Percentiles rank a stretch among this genome's conserved stretches.
These are phyloP conservation scores for Willaertia magna DNA, from an alignment of 208 protist species.

Conservation along the genomic window DNA sequence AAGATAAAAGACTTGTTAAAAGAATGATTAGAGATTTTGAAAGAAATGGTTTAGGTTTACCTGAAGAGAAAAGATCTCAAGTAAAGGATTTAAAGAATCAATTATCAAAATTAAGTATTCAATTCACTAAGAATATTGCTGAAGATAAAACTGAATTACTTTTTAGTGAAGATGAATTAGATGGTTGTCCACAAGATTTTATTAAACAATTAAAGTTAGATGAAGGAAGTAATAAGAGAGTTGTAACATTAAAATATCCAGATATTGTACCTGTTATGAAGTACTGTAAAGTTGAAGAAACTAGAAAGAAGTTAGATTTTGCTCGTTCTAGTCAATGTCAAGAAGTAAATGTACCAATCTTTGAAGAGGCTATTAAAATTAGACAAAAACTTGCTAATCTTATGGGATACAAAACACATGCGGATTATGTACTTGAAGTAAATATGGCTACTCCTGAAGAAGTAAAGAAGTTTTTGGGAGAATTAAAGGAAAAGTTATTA, in stretches of 20 bases:
- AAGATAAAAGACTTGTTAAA: slow-evolving; percentile 16
- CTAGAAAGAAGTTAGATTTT: slow-evolving; percentile 9
- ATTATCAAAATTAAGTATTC: slow-evolving; percentile 18
- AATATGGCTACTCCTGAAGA: slow-evolving; percentile 3
- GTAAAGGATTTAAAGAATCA: background rate
- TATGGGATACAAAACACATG: slow-evolving; percentile 12
- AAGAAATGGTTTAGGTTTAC: slow-evolving; percentile 9
- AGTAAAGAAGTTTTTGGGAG: slow-evolving; percentile 9
- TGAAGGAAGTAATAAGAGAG: background rate
- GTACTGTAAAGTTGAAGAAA: slow-evolving; percentile 9
- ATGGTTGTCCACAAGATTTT: slow-evolving; percentile 4
- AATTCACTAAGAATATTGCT: slow-evolving; percentile 38
- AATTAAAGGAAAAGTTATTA: background rate
- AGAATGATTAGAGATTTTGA: slow-evolving; percentile 16
- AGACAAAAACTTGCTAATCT: background rate
- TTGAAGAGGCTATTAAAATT: background rate
- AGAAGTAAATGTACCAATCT: background rate
- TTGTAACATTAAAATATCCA: slow-evolving; percentile 15
- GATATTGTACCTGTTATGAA: slow-evolving; percentile 11
- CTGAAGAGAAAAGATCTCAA: background rate
- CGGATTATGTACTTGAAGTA: slow-evolving; percentile 15
- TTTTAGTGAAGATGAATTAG: slow-evolving; percentile 6
- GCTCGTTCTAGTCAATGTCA: background rate
- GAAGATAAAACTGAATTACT: slow-evolving; percentile 37
- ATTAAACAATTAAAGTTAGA: background rate